A percentile compares a stretch with the other conserved stretches of the same genome.
Conservation (phyloP, 1,284 basidiomycete species). For the Fereydounia khargensis region DNA sequence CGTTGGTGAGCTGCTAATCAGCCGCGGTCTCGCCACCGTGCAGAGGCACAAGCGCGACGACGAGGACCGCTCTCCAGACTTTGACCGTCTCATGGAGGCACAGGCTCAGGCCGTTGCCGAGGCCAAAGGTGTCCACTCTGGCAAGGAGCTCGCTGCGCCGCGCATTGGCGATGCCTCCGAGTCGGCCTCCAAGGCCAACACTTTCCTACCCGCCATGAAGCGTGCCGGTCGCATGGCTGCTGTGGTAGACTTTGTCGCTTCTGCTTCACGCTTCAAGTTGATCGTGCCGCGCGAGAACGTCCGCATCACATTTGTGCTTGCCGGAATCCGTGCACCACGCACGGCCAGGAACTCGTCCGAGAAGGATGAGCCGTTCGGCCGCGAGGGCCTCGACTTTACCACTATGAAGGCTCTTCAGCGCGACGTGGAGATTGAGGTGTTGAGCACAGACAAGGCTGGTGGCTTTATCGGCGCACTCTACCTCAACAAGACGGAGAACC, state of each 20-base stretch:
- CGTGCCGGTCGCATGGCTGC: slow-evolving; percentile 78
- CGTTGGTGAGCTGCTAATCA: slow-evolving; percentile 84
- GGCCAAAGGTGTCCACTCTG: slow-evolving; percentile 83
- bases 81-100: slow-evolving; percentile 90
- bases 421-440: slow-evolving; percentile 88
- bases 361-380: slow-evolving; percentile 83
- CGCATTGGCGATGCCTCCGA: slow-evolving; percentile 78
- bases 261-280: slow-evolving; percentile 40
- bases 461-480: slow-evolving; percentile 91
- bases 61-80: slow-evolving; percentile 88
- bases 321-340: slow-evolving; percentile 58
- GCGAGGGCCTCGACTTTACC: slow-evolving; percentile 78
- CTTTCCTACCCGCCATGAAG: slow-evolving; percentile 86
- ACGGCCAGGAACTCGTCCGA: slow-evolving; percentile 68
- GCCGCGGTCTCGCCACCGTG: slow-evolving; percentile 85
- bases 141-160: slow-evolving; percentile 73
- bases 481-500: slow-evolving; percentile 71
- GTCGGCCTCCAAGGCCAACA: slow-evolving; percentile 43
- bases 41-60: slow-evolving; percentile 89
- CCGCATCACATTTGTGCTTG: slow-evolving; percentile 49
- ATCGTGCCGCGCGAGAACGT: slow-evolving; percentile 47
- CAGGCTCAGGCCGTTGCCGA: slow-evolving; percentile 78
- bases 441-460: slow-evolving; percentile 86
- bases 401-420: slow-evolving; percentile 82
- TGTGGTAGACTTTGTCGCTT: slow-evolving; percentile 86